These are phyloP conservation scores for Graphilbum fragrans DNA, from an alignment of 2,329 filamentous ascomycete genomes.

Conservation along the genomic window DNA sequence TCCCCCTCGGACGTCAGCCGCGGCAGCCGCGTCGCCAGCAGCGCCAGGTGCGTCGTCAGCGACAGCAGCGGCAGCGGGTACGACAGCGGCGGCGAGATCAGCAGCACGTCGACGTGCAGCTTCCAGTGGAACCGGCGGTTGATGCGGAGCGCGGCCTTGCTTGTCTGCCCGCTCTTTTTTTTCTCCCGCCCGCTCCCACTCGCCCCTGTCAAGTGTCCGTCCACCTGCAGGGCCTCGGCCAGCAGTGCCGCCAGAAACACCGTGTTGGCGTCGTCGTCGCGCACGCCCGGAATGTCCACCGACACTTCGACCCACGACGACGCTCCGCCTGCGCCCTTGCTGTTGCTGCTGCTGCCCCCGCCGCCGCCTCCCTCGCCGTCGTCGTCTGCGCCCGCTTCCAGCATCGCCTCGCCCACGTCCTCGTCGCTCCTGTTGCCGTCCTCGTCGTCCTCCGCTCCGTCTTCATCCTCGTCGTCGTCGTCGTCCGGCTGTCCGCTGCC, in stretches of 20 bases:
- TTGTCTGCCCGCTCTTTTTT: too few relatives aligned
- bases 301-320: conserved; percentile 70
- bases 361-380: conserved; percentile 12
- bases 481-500: conserved; percentile 15
- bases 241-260: conserved; percentile 84
- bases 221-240: conserved; percentile 69
- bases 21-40: conserved; percentile 77
- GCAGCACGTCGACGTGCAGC: conserved; percentile 84
- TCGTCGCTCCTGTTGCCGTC: conserved; percentile 1
- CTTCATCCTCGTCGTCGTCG: conserved; percentile 13
- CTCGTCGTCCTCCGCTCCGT: background rate
- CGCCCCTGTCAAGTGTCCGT: conserved; percentile 44
- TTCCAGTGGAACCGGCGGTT: conserved; percentile 94
- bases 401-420: background rate
- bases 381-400: background rate
- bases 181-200: background rate
- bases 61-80: conserved; percentile 90
- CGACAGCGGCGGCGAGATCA: conserved; percentile 85
- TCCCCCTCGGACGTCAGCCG: conserved; percentile 77
- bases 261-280: conserved; percentile 84
- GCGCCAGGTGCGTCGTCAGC: conserved; percentile 83
- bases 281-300: conserved; percentile 80
- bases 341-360: conserved; percentile 11
- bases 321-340: conserved; percentile 19
- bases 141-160: conserved; percentile 67